Conservation (phyloP, 805 yeast species). For the Teunomyces atbi region DNA sequence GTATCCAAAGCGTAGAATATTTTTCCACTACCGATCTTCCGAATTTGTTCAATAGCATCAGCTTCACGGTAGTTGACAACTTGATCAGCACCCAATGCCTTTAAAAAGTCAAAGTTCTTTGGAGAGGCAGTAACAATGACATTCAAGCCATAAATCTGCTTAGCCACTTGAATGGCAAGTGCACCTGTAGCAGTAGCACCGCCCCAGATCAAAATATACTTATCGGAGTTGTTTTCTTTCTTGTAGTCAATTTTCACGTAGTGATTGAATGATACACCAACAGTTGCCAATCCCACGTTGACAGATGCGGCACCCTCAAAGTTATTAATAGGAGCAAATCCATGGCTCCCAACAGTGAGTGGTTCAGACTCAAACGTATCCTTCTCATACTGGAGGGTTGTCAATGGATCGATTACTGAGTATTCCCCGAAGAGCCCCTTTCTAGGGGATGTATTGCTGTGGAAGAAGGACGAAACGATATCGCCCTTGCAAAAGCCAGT, state of each 20-base stretch:
- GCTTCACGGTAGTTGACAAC: conserved; percentile 27
- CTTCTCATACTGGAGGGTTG: conserved; percentile 30
- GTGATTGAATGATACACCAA: conserved; percentile 38
- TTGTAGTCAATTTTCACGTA: conserved; percentile 25
- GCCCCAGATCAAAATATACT: conserved; percentile 32
- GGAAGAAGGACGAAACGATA: conserved; percentile 49
- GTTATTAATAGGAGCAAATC: conserved; percentile 41
- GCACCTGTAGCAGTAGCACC: conserved; percentile 36
- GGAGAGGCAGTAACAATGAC: conserved; percentile 28
- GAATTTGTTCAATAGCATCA: conserved; percentile 22
- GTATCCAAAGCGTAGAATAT: conserved; percentile 28
- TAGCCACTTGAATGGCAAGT: conserved; percentile 33
- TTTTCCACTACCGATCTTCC: conserved; percentile 14
- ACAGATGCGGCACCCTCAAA: conserved; percentile 68
- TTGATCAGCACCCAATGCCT: conserved; percentile 28
- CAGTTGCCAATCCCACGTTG: conserved; percentile 53
- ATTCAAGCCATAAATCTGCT: conserved; percentile 25
- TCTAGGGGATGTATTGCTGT: conserved; percentile 49
- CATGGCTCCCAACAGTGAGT: conserved; percentile 19
- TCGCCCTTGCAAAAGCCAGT: conserved; percentile 39
- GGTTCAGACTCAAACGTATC: conserved; percentile 11
- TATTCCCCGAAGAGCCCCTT: conserved; percentile 64
- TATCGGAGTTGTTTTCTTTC: conserved; percentile 13
- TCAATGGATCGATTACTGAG: conserved; percentile 35
- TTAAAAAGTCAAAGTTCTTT: conserved; percentile 22